Evolutionary conservation across 2,329 filamentous ascomycete species (phyloP).

Genomic region (Nothophoma quercina): DNA sequence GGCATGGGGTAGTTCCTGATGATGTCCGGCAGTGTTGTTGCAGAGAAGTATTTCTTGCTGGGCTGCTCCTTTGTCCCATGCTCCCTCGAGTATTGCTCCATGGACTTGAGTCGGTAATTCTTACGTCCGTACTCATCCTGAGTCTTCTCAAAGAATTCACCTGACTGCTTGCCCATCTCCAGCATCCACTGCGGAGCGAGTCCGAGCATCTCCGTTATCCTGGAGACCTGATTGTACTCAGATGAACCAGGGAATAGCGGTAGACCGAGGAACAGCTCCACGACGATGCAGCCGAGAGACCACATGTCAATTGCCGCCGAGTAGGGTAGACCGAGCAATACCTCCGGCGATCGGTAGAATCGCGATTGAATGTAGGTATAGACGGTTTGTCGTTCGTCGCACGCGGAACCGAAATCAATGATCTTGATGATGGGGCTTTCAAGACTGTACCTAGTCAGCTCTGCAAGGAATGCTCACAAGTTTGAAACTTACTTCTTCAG

Average conservation of each 20-base stretch:
- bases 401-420: slow-evolving; percentile 98
- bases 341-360: slow-evolving; percentile 97
- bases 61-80: slow-evolving; percentile 97
- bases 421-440: slow-evolving; percentile 99
- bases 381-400: slow-evolving; percentile 96
- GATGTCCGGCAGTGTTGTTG: slow-evolving; percentile 91
- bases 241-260: slow-evolving; percentile 96
- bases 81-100: slow-evolving; percentile 97
- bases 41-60: slow-evolving; percentile 99
- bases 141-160: slow-evolving; percentile 94
- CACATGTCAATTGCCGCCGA: slow-evolving; percentile 99
- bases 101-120: slow-evolving; percentile 90
- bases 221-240: slow-evolving; percentile 97
- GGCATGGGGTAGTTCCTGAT: slow-evolving; percentile 99
- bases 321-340: slow-evolving; percentile 92
- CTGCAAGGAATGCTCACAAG: background rate
- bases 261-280: slow-evolving; percentile 93
- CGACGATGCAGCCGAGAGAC: slow-evolving; percentile 97
- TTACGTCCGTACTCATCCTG: slow-evolving; percentile 91
- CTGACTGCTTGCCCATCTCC: slow-evolving; percentile 97
- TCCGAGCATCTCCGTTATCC: slow-evolving; percentile 98
- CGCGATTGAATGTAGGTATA: slow-evolving; percentile 99
- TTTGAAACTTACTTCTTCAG: slow-evolving; percentile 77
- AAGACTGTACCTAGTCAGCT: slow-evolving; percentile 60
- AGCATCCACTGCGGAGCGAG: slow-evolving; percentile 99